These are phyloP conservation scores for Diutina siamensis DNA, from an alignment of 1,139 yeast species.

Conservation along the genomic window DNA sequence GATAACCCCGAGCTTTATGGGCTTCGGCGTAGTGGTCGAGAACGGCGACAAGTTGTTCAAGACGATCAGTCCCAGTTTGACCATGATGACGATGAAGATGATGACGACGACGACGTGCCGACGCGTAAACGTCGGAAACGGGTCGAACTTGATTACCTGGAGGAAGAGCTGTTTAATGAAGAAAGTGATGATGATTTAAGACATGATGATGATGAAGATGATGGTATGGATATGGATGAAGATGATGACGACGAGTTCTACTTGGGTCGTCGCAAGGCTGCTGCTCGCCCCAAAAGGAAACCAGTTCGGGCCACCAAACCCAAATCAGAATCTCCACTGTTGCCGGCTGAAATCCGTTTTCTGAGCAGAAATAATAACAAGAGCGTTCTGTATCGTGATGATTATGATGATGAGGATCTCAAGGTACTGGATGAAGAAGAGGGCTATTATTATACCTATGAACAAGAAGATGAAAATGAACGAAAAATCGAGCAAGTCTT, in stretches of 20 bases:
- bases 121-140: constrained; percentile 1
- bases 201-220: constrained; percentile 13
- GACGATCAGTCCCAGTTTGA: constrained; percentile 10
- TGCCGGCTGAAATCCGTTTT: constrained; percentile 47
- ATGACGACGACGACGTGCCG: constrained; percentile 16
- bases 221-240: constrained; percentile 13
- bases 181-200: constrained; percentile 20
- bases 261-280: neutral
- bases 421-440: constrained; percentile 38
- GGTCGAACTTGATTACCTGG: constrained; percentile 5
- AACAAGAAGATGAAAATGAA: constrained; percentile 30
- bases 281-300: constrained; percentile 4
- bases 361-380: constrained; percentile 66
- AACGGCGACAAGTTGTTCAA: constrained; percentile 21
- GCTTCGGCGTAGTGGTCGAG: constrained; percentile 74
- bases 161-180: constrained; percentile 11
- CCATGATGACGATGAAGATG: constrained; percentile 17
- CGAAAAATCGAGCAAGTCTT: constrained; percentile 39
- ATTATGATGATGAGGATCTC: constrained; percentile 48
- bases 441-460: constrained; percentile 25
- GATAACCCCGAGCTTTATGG: constrained; percentile 85
- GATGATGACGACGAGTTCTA: constrained; percentile 9
- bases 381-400: constrained; percentile 56
- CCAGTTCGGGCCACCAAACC: constrained; percentile 8
- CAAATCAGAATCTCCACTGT: constrained; percentile 5